Evolutionary conservation across 495 filamentous ascomycete species (phyloP), one percentile per base, ranked within the genome.

Genomic region (Jackrogersella minutella): DNA sequence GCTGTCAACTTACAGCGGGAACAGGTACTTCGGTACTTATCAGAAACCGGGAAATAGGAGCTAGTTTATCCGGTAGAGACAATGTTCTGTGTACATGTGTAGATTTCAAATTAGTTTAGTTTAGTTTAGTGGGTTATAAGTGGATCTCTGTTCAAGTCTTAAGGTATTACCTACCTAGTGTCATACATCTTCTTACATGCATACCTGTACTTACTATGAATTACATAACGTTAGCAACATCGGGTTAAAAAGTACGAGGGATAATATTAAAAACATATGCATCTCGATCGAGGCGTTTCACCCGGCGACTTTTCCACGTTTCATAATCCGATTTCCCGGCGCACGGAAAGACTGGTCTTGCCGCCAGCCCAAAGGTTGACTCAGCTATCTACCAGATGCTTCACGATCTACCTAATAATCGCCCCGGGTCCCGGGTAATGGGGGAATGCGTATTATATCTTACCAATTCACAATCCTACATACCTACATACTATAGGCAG

Each of bases 291-390:
- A n/a, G n/a, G n/a, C n/a, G n/a, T n/a, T n/a, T n/a, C n/a, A 52
- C 51, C 47, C 24, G 24, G 28, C 37, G 22, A 17, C 22, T 24
- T 46, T 36, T 55, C 41, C 30, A 50, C 51, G 60, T 50, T 40
- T 13, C 55, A 36, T 37, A 53, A 47, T 9, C 60, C 41, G 60
- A 49, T 17, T 14, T 49, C 9, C 31, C 51, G 51, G 41, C 33
- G 21, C 10, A 56, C 60, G 60, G 60, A 28, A 40, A 22, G 60
- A 56, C n/a, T 21, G 49, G 24, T 49, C 41, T 40, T 14, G 9
- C 60, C 51, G 51, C 24, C 4, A 10, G 9, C 19, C 40, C 33
- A 62, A 46, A 47, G 55, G 17, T 34, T 31, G 14, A 37, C 19
- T 39, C 22, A 26, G 17, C 16, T 47, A 40, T 55, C 17, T 17